Evolutionary conservation across 768 basidiomycete genomes (phyloP).

Genomic region (Daedalea quercina): DNA sequence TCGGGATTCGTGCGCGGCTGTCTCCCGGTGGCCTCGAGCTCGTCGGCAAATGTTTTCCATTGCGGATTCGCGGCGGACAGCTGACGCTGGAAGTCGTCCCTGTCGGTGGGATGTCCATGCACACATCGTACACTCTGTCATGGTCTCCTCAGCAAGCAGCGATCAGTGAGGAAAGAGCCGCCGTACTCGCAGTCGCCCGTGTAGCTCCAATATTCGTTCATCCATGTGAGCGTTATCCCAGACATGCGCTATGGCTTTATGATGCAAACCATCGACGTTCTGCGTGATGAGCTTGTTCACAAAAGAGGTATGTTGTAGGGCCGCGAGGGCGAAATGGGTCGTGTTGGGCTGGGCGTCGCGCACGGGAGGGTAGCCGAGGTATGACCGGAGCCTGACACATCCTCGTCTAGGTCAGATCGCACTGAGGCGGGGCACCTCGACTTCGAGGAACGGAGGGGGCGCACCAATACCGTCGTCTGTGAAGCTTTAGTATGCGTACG

Average conservation of each 20-base stretch:
- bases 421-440: neutral
- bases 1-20: constrained; percentile 84
- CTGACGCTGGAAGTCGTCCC: constrained; percentile 67
- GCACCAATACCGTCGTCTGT: constrained; percentile 81
- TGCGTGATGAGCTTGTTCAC: constrained; percentile 70
- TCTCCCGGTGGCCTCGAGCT: constrained; percentile 48
- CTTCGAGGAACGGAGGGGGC: constrained; percentile 12
- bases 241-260: constrained; percentile 57
- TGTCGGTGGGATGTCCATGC: constrained; percentile 59
- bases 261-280: constrained; percentile 94
- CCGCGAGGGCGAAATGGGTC: constrained; percentile 82
- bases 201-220: constrained; percentile 67
- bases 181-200: constrained; percentile 77
- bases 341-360: constrained; percentile 81
- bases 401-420: neutral
- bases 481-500: neutral
- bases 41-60: constrained; percentile 68
- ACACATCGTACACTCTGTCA: constrained; percentile 78
- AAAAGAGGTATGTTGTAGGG: constrained; percentile 63
- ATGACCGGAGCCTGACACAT: constrained; percentile 53
- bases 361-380: constrained; percentile 82
- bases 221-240: constrained; percentile 30
- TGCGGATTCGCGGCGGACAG: constrained; percentile 69
- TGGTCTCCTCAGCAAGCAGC: neutral
- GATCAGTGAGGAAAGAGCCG: neutral